Base-by-base conservation (phyloP, 768 basidiomycete species). In the Russula virescens region DNA sequence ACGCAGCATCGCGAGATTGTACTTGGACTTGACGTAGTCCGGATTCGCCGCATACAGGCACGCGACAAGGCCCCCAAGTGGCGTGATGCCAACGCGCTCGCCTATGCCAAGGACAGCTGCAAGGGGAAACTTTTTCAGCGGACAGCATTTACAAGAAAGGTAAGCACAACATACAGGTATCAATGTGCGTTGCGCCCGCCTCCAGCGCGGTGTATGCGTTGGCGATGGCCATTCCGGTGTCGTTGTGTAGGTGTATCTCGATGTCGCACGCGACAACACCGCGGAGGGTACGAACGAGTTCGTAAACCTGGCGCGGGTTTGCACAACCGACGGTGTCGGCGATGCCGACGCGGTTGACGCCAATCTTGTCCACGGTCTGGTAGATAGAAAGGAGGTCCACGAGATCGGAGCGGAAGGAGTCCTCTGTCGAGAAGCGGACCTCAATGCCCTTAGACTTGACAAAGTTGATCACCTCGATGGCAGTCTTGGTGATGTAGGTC, bases 371-470 rank as follows among this genome's bases (percentile, higher is more conserved):
- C 53, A 99, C 97, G 52, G 96, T 95, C 75, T 96, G 94, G 81
- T 99, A 98, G 78, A 99, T 98, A 23, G 93, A 95, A 47, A 99
- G 82, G 49, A 99, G 83, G 78, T 99, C 97, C 76, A 98, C 97
- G 63, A 99, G 87, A 78, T 99, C 96, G 69, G 95, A 98, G 68
- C 97, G 92, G 92, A 99, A 99, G 21, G 94, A 97, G 75, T 99
- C 97, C 75, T 99, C 97, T 31, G 96, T 95, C 5, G 97, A 98
- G 84, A 99, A 99, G 63, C 97, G 94, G 73, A 99, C 93, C 79
- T 99, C 97, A 71, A 99, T 96, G 64, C 88, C 89, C 89, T 98
- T 99, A 80, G 91, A 94, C 83, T 99, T 99, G 83, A 99, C 96
- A 70, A 89, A 99, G 70, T 96, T 85, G 77, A 99, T 99, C 69